Percentiles rank a stretch among this genome's conserved stretches.
Evolutionary conservation across 495 filamentous ascomycete species (phyloP).

Genomic region (Aspergillus indologenus): DNA sequence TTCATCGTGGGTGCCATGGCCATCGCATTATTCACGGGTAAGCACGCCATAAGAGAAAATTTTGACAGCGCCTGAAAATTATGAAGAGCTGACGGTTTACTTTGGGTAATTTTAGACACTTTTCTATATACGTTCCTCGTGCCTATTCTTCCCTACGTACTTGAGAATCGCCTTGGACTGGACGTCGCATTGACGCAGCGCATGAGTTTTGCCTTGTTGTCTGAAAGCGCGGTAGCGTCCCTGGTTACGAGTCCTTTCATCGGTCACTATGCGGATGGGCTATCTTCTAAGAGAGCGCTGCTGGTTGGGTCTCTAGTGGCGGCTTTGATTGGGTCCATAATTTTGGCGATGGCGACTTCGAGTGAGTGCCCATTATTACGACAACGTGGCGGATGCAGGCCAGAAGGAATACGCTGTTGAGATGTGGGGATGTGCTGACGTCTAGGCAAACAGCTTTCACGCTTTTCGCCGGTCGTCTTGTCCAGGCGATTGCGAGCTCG

Average conservation of each 20-base stretch:
- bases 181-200: constrained; percentile 22
- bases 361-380: constrained; percentile 7
- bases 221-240: constrained; percentile 20
- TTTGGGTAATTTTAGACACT: constrained; percentile 14
- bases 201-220: constrained; percentile 23
- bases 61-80: too few species aligned
- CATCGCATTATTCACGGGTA: constrained; percentile 25
- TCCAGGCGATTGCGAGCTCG: constrained; percentile 22
- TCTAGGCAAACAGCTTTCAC: constrained; percentile 9
- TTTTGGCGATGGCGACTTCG: constrained; percentile 15
- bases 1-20: constrained; percentile 26
- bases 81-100: not conserved
- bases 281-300: constrained; percentile 12
- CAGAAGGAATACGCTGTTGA: not conserved
- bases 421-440: not conserved
- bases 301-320: constrained; percentile 16
- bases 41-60: not conserved
- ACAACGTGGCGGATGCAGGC: not conserved
- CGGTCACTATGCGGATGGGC: constrained; percentile 22
- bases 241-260: constrained; percentile 24
- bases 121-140: constrained; percentile 31
- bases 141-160: constrained; percentile 27
- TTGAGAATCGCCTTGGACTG: constrained; percentile 26
- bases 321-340: constrained; percentile 15
- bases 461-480: constrained; percentile 23